Percentiles rank a stretch among this genome's conserved stretches.
phyloP scores from a whole-genome alignment of 164 flowering plant genomes.

The Dillenia turbinata region DNA sequence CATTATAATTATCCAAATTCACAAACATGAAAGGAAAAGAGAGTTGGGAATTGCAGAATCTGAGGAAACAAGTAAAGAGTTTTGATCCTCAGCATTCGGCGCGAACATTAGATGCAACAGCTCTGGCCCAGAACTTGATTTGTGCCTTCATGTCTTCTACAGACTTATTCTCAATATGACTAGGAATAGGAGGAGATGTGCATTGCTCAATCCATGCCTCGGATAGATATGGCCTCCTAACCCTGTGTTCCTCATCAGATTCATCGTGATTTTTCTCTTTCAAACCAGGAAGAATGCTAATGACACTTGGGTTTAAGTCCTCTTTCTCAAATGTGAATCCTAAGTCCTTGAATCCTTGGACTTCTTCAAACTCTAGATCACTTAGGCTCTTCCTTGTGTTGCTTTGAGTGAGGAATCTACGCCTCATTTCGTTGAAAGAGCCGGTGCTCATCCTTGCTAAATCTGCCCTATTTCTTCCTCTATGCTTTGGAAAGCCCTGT shows the following conservation, averaged over 20 bases:
- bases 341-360: slow-evolving; percentile 63
- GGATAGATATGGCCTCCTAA: slow-evolving; percentile 50
- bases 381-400: slow-evolving; percentile 38
- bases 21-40: too few relatives aligned
- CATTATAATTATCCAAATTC: too few relatives aligned
- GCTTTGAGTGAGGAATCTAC: slow-evolving; percentile 13
- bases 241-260: slow-evolving; percentile 9
- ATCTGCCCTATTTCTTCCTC: slow-evolving; percentile 18
- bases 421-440: slow-evolving; percentile 13
- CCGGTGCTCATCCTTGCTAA: slow-evolving; percentile 5
- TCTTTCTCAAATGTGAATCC: slow-evolving; percentile 46
- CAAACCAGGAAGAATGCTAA: slow-evolving; percentile 48
- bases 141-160: slow-evolving; percentile 63
- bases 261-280: slow-evolving; percentile 29
- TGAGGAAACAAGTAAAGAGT: neutral
- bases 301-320: slow-evolving; percentile 33
- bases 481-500: slow-evolving; percentile 21
- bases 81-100: too few relatives aligned
- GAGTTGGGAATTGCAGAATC: neutral
- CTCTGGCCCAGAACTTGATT: slow-evolving; percentile 81
- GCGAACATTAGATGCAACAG: slow-evolving; percentile 68
- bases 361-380: slow-evolving; percentile 48
- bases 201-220: slow-evolving; percentile 50
- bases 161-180: slow-evolving; percentile 30
- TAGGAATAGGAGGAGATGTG: slow-evolving; percentile 32